Evolutionary conservation across 805 yeast genomes (phyloP).

Genomic region (Saccharomycopsis oosterbeekiorum): DNA sequence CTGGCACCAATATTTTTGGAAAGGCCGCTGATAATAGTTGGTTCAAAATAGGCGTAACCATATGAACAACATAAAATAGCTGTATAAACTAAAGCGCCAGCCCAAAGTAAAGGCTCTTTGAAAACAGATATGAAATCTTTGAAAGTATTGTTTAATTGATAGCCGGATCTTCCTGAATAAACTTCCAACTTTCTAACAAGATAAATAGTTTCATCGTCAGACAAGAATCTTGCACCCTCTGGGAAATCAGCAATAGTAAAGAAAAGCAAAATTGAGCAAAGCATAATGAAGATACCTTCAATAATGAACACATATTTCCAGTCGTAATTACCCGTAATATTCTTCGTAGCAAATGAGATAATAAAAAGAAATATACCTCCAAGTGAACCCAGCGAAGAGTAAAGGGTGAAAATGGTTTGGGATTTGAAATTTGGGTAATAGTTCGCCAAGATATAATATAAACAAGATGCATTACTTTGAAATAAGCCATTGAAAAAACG

Average conservation of each 20-base stretch:
- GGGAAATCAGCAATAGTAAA: slow-evolving; percentile 32
- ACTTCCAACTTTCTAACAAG: slow-evolving; percentile 16
- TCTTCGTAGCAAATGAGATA: slow-evolving; percentile 1
- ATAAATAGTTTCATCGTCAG: slow-evolving; percentile 15
- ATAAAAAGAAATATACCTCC: slow-evolving; percentile 15
- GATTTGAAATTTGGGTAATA: slow-evolving; percentile 13
- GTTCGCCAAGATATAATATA: slow-evolving; percentile 18
- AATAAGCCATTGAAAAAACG: slow-evolving; percentile 16
- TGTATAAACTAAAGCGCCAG: slow-evolving; percentile 11
- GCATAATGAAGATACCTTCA: slow-evolving; percentile 38
- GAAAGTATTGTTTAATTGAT: slow-evolving; percentile 8
- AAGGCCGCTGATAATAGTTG: slow-evolving; percentile 5
- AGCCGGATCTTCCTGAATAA: slow-evolving; percentile 14
- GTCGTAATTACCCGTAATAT: not conserved
- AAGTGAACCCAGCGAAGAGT: slow-evolving; percentile 13
- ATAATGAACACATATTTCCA: slow-evolving; percentile 48
- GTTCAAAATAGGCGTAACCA: slow-evolving; percentile 17
- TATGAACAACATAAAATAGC: slow-evolving; percentile 12
- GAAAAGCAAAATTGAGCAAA: slow-evolving; percentile 30
- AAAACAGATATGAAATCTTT: slow-evolving; percentile 9
- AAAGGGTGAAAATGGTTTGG: slow-evolving; percentile 16
- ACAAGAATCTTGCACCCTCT: slow-evolving; percentile 20
- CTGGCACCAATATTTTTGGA: not conserved
- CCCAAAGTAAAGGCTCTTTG: slow-evolving; percentile 16
- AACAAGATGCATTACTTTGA: slow-evolving; percentile 14